Base-by-base conservation (phyloP, 148 eudicot genomes). In the Nepenthes gracilis region DNA sequence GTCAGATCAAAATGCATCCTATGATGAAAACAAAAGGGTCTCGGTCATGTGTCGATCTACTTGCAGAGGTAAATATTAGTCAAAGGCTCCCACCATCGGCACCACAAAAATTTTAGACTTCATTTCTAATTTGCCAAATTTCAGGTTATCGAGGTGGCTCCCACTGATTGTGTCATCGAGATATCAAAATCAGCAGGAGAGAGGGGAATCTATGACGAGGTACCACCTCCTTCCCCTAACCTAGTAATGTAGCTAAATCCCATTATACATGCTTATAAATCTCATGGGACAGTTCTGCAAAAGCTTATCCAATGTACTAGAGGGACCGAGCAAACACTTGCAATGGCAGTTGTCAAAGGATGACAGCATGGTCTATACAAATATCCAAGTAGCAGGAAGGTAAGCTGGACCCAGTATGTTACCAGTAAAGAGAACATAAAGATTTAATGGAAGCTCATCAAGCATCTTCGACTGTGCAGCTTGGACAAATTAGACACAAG, bases 261-360 rank as follows among this genome's bases (percentile, higher is more conserved):
- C 53, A 49, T 49, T 49, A 49, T 49, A 49, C 53, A 5, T 12
- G 11, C 53, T 49, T 49, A 12, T 12, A 40, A 61, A 38, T 40
- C 58, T 12, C 36, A 37, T 75, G 61, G 58, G 63, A 58, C 81
- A 82, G 86, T 82, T 82, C 73, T 82, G 86, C 70, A 58, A 53
- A 57, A 79, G 81, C 55, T 71, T 82, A 64, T 73, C 79, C 14
- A 77, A 63, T 59, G 57, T 76, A 72, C 79, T 82, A 43, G 73
- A 71, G 54, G 74, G 70, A 70, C 52, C 79, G 47, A 33, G 54
- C 52, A n/a, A 55, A 14, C 62, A 68, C 48, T 47, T 74, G n/a
- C 34, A 13, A 47, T 54, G 64, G 50, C 62, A 66, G 66, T 59
- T 35, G n/a, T 64, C 64, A 15, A 48, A 35, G 60, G 69, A 64